Percentiles rank a stretch among this genome's conserved stretches.
phyloP scores from a whole-genome alignment of 805 yeast genomes.

The Starmerella sp. region DNA sequence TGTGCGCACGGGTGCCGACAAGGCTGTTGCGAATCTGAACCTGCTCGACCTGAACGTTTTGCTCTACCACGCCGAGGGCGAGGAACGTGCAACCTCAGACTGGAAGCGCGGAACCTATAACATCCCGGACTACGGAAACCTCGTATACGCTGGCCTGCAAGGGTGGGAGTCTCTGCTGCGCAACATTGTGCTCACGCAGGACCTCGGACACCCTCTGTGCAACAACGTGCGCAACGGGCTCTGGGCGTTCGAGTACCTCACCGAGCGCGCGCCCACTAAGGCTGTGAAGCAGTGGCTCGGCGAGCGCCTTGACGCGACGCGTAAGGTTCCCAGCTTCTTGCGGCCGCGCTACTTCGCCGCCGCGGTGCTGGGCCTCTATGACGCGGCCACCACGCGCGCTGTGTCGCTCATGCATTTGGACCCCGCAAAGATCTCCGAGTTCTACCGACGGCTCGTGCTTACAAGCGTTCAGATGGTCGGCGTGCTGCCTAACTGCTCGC shows the following conservation, averaged over 20 bases:
- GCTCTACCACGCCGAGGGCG: conserved; percentile 69
- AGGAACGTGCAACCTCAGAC: conserved; percentile 69
- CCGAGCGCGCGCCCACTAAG: conserved; percentile 46
- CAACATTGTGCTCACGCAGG: conserved; percentile 51
- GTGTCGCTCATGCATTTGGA: conserved; percentile 40
- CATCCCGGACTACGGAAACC: conserved; percentile 60
- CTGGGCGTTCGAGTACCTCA: conserved; percentile 81
- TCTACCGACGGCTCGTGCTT: conserved; percentile 68
- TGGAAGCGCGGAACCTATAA: conserved; percentile 64
- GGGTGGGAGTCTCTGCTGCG: conserved; percentile 76
- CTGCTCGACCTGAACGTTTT: conserved; percentile 64
- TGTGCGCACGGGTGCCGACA: conserved; percentile 64
- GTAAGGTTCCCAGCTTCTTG: conserved; percentile 54
- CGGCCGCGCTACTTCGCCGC: conserved; percentile 81
- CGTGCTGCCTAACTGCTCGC: conserved; percentile 56
- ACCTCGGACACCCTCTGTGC: conserved; percentile 75
- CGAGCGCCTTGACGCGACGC: conserved; percentile 43
- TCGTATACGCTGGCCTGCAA: conserved; percentile 82
- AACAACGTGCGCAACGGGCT: conserved; percentile 68
- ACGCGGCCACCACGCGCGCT: conserved; percentile 63
- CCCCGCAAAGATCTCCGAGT: conserved; percentile 47
- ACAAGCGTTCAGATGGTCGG: conserved; percentile 85
- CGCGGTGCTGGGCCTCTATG: conserved; percentile 71
- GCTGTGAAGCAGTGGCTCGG: conserved; percentile 56
- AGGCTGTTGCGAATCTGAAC: conserved; percentile 51